Conservation (phyloP, 1,284 basidiomycete species). For the Ganoderma resinaceum region DNA sequence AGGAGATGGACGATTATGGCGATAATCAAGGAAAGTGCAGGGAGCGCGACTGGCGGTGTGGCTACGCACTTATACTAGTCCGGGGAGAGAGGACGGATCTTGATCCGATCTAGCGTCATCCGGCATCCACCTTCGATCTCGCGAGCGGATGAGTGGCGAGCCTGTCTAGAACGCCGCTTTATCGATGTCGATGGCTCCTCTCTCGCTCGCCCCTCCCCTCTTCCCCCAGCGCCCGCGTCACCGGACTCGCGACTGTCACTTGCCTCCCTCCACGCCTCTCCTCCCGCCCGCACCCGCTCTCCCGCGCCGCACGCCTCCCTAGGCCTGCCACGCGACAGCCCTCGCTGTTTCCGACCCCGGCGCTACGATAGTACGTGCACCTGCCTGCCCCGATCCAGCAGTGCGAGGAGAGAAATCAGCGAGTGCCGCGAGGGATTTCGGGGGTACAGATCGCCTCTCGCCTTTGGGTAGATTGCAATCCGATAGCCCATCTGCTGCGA, state of each 20-base stretch:
- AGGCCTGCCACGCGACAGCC: background rate
- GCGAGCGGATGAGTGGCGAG: slow-evolving; percentile 21
- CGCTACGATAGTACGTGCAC: background rate
- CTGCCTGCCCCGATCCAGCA: slow-evolving; percentile 12
- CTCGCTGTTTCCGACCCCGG: background rate
- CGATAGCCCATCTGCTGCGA: slow-evolving; percentile 30
- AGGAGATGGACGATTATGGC: slow-evolving; percentile 42
- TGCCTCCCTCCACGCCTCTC: background rate
- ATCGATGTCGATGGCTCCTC: slow-evolving; percentile 30
- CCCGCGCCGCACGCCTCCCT: background rate
- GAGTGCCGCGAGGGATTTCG: slow-evolving; percentile 30
- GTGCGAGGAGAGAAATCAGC: too few relatives aligned
- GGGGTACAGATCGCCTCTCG: slow-evolving; percentile 31
- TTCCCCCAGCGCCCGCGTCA: background rate
- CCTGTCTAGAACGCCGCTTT: slow-evolving; percentile 30
- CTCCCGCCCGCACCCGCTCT: background rate
- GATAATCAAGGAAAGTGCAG: slow-evolving; percentile 45
- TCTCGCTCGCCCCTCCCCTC: background rate
- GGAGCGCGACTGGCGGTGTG: slow-evolving; percentile 37
- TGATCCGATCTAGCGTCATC: slow-evolving; percentile 61
- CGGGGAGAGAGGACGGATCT: slow-evolving; percentile 72
- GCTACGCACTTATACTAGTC: slow-evolving; percentile 56
- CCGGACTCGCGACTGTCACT: slow-evolving; percentile 1
- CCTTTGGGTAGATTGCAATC: slow-evolving; percentile 31
- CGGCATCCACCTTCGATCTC: slow-evolving; percentile 39